phyloP scores from a whole-genome alignment of 805 yeast genomes.

The Candida chilensis region DNA sequence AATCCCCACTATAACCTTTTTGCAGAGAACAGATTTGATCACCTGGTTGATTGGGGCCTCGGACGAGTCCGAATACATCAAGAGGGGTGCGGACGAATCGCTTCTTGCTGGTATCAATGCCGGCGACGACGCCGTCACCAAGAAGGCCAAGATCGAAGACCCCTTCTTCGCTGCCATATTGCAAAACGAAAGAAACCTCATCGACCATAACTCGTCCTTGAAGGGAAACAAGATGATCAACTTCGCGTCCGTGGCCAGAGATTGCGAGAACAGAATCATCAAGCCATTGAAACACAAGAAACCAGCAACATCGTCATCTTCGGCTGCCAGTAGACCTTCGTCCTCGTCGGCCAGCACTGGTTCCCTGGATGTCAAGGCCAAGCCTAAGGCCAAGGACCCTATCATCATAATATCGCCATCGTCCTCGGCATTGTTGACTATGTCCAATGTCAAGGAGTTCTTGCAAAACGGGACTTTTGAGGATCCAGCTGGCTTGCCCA shows the following conservation, averaged over 20 bases:
- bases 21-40: constrained; percentile 77
- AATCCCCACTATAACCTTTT: constrained; percentile 66
- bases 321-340: constrained; percentile 4
- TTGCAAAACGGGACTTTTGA: constrained; percentile 64
- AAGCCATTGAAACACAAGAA: constrained; percentile 32
- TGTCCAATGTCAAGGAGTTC: constrained; percentile 58
- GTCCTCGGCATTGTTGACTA: constrained; percentile 60
- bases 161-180: constrained; percentile 39
- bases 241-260: constrained; percentile 60
- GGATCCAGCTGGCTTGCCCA: constrained; percentile 36
- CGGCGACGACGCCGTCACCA: constrained; percentile 3
- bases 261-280: constrained; percentile 51
- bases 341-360: constrained; percentile 3
- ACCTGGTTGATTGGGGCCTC: constrained; percentile 73
- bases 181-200: constrained; percentile 36
- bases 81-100: constrained; percentile 5
- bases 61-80: constrained; percentile 47
- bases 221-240: constrained; percentile 62
- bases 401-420: constrained; percentile 74
- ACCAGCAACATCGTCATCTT: constrained; percentile 8
- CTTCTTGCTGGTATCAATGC: no score
- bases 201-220: constrained; percentile 51
- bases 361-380: constrained; percentile 7
- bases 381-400: constrained; percentile 45
- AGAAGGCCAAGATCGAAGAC: constrained; percentile 25